phyloP scores from a whole-genome alignment of 371 early-diverging fungal species.

The Smittium mucronatum region DNA sequence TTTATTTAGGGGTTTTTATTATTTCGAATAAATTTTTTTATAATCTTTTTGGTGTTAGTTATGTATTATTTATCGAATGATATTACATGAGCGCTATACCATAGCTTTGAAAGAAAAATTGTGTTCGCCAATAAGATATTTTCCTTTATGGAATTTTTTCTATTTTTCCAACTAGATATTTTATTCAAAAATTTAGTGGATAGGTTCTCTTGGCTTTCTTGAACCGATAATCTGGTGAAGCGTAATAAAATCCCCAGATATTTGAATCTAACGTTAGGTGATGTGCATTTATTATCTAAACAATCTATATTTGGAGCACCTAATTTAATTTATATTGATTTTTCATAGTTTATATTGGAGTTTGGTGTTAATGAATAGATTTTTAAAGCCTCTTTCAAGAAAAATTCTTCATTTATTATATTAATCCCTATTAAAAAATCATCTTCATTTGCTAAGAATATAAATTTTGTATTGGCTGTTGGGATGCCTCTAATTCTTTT shows the following conservation, averaged over 20 bases:
- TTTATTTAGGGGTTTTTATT: conserved; percentile 6
- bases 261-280: conserved; percentile 5
- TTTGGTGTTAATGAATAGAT: conserved; percentile 6
- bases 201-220: neutral
- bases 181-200: neutral
- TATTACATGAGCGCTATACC: conserved; percentile 7
- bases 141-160: neutral
- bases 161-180: neutral
- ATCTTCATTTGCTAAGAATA: conserved; percentile 12
- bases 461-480: neutral
- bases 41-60: neutral
- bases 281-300: neutral
- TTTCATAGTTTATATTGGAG: neutral
- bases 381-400: neutral
- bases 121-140: conserved; percentile 1
- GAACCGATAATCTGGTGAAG: neutral
- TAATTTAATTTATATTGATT: conserved; percentile 1
- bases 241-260: conserved; percentile 8
- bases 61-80: conserved; percentile 1
- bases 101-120: conserved; percentile 8
- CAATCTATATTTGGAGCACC: neutral
- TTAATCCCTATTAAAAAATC: conserved; percentile 10
- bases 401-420: neutral
- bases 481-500: neutral
- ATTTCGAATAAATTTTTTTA: conserved; percentile 8